A percentile compares a stretch with the other conserved stretches of the same genome.
Conservation (phyloP, 306 rosid species). For the Inga laurina region DNA sequence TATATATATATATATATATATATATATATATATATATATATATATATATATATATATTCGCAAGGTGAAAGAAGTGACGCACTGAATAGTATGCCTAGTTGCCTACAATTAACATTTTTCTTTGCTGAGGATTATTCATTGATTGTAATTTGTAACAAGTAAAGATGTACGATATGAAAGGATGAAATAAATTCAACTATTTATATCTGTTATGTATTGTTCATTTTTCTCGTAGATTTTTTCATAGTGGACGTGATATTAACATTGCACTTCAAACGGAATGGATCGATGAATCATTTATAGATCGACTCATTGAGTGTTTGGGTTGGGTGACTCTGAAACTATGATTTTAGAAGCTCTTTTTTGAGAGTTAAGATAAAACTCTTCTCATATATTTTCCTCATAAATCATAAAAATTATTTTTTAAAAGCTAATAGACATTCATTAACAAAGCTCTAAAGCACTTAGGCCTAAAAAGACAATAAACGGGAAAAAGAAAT, state of each 20-base stretch:
- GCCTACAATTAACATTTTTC: conserved; percentile 28
- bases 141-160: conserved; percentile 20
- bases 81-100: conserved; percentile 19
- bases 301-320: background rate
- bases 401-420: no score
- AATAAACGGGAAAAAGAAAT: background rate
- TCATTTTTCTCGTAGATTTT: background rate
- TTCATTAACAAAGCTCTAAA: background rate
- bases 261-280: background rate
- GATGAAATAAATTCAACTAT: conserved; percentile 12
- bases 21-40: no score
- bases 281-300: background rate
- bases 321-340: no score
- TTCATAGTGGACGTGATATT: background rate
- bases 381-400: no score
- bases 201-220: background rate
- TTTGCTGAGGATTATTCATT: background rate
- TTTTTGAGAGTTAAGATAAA: no score
- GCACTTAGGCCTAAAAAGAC: background rate
- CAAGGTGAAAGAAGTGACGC: no score
- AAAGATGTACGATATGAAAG: conserved; percentile 16
- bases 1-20: no score
- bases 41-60: no score
- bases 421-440: background rate
- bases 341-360: no score